A percentile compares a stretch with the other conserved stretches of the same genome.
These are phyloP conservation scores for Scedosporium boydii DNA, from an alignment of 2,329 filamentous ascomycete species.

Conservation along the genomic window DNA sequence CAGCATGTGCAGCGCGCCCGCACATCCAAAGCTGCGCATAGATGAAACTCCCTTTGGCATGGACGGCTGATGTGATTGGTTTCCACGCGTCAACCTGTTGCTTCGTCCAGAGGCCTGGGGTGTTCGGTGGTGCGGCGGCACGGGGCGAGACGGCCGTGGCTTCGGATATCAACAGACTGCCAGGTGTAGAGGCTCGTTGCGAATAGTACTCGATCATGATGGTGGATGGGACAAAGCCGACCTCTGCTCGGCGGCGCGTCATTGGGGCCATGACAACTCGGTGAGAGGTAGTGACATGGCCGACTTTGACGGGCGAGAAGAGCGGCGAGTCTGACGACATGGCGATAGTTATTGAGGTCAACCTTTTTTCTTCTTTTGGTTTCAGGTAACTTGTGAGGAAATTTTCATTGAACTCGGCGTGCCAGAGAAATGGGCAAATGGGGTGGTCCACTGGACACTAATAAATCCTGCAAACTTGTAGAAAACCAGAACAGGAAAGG, in stretches of 20 bases:
- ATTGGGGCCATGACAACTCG: slow-evolving; percentile 47
- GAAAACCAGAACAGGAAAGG: no score
- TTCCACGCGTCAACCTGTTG: slow-evolving; percentile 53
- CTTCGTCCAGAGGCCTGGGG: slow-evolving; percentile 48
- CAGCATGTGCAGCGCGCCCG: slow-evolving; percentile 42
- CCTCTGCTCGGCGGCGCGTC: slow-evolving; percentile 40
- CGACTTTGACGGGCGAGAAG: slow-evolving; percentile 33
- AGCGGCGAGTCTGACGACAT: slow-evolving; percentile 15
- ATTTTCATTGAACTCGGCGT: no score
- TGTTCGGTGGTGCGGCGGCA: slow-evolving; percentile 26
- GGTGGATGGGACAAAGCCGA: slow-evolving; percentile 19
- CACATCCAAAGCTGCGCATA: slow-evolving; percentile 57
- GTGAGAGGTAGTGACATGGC: slow-evolving; percentile 28
- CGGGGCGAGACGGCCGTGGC: slow-evolving; percentile 31
- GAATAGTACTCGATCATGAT: slow-evolving; percentile 29
- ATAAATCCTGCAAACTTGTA: no score
- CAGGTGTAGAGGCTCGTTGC: slow-evolving; percentile 31
- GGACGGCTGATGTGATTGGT: slow-evolving; percentile 50
- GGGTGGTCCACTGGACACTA: no score
- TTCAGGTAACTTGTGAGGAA: no score
- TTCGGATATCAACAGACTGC: slow-evolving; percentile 33
- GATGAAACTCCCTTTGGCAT: slow-evolving; percentile 51
- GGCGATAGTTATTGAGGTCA: no score
- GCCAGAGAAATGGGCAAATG: no score
- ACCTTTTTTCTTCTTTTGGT: no score